These are phyloP conservation scores for Carex parvula DNA, from an alignment of 176 grass and related monocot species.

Conservation along the genomic window DNA sequence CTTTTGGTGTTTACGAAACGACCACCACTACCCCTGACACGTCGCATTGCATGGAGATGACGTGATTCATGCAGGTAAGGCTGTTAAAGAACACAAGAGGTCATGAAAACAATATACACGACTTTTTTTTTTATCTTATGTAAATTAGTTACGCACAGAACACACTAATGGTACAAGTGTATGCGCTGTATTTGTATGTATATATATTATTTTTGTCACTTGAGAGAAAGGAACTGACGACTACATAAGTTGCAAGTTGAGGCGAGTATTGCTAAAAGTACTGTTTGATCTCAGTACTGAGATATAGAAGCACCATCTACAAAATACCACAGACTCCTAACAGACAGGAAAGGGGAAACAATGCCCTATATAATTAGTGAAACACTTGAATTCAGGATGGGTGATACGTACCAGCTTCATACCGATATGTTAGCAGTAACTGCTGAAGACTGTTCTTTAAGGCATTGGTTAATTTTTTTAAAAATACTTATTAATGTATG, in stretches of 20 bases:
- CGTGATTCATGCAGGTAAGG: conserved; percentile 69
- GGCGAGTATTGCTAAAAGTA: background rate
- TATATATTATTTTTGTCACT: too few relatives aligned
- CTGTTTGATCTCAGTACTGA: background rate
- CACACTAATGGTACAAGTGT: background rate
- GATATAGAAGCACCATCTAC: background rate
- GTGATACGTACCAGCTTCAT: background rate
- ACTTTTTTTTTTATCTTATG: background rate
- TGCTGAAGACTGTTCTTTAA: background rate
- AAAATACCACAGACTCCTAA: background rate
- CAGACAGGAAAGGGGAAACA: background rate
- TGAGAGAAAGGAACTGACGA: too few relatives aligned
- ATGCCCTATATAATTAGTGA: background rate
- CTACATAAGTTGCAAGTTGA: background rate
- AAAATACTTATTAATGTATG: background rate
- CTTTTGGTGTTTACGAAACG: conserved; percentile 60
- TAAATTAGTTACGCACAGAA: background rate
- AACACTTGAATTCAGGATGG: background rate
- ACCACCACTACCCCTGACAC: conserved; percentile 52
- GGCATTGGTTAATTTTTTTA: background rate
- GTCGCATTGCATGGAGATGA: conserved; percentile 59
- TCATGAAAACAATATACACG: background rate
- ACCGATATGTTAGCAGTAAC: background rate
- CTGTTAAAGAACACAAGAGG: conserved; percentile 26
- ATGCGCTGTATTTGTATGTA: background rate